Evolutionary conservation across 2,329 filamentous ascomycete genomes (phyloP), one percentile per base, ranked within the genome.

Genomic region (Chrysoporthe puriensis): DNA sequence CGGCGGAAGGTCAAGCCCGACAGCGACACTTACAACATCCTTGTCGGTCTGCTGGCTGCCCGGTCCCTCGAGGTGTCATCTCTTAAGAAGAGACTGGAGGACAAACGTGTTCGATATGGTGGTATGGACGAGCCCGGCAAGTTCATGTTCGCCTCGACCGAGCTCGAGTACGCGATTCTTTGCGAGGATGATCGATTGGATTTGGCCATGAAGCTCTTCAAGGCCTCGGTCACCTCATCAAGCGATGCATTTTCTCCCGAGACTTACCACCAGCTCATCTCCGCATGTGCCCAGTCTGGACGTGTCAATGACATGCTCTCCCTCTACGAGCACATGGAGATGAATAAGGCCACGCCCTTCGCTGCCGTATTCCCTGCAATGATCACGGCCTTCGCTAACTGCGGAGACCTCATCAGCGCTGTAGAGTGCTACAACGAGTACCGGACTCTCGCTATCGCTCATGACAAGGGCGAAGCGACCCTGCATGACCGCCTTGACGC

Each of bases 341-440:
- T 86, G 46, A 89, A 87, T 73, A 89, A 89, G 66, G 87, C 93
- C 32, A 86, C 88, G 18, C 93, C 95, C 0, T 89, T 91, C 68
- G 90, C 93, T 6, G 88, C 91, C 58, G 92, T 95, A 63, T 98
- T 97, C 80, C 91, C 94, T 1, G 87, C 90, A 21, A 97, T 99
- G 92, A 97, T 99, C 77, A 90, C 91, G n/a, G 94, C 94, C 0
- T 98, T 97, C 76, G 93, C 93, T 69, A 86, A 87, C 54, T 87
- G 86, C 13, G 92, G 94, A 62, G 94, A 98, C 76, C 82, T 98
- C 57, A 85, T 90, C 73, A 96, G 92, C 73, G 96, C 94, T 26
- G 92, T 98, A 7, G 94, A 97, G 77, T 94, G 93, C 79, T 99
- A 97, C 81, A 95, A 96, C 71, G 93, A 97, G 79, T 98, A 98